Base-by-base conservation (phyloP, 768 basidiomycete genomes). In the Mycena crocata region DNA sequence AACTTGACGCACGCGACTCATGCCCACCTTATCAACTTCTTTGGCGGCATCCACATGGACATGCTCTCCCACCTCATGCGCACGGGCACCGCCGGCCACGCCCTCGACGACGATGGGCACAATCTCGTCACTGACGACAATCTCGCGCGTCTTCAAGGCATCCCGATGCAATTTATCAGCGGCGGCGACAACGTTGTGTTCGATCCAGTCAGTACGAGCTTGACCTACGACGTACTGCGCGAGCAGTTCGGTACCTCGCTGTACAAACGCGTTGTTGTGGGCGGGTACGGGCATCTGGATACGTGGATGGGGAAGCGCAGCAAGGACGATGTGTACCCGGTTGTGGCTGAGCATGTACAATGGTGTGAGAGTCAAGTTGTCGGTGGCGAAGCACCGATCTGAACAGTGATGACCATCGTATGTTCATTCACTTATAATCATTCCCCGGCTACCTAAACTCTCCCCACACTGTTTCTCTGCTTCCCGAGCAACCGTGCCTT, bases 261-360 rank as follows among this genome's bases (percentile, higher is more conserved):
- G 45, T 72, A 72, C 32, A 44, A 51, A 58, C 55, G 71, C 5
- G 57, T 44, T 6, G 69, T 70, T 2, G 39, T 70, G 8, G 32
- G 10, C 21, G 68, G 65, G 21, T 70, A 70, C 56, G 71, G 71
- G n/a, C 71, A 72, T 60, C 64, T 72, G 42, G 71, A 72, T 50
- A 50, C 57, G 21, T 72, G 71, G 71, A 70, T 70, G 69, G 59
- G 69, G 10, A 58, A 67, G 23, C 39, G 60, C 23, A 68, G 68
- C 35, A 48, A 46, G n/a, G 31, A 50, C 26, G 70, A 69, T 48
- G 68, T 71, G 23, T 71, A 50, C 58, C 67, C 68, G 8, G 19
- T 51, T 26, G 63, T 69, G 3, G 46, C 34, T 30, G 63, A 65
- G 31, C 57, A 71, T 30, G 19, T 71, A 19, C 60, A 68, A 49